phyloP scores from a whole-genome alignment of 2,329 filamentous ascomycete genomes.

The Colletotrichum orchidophilum region DNA sequence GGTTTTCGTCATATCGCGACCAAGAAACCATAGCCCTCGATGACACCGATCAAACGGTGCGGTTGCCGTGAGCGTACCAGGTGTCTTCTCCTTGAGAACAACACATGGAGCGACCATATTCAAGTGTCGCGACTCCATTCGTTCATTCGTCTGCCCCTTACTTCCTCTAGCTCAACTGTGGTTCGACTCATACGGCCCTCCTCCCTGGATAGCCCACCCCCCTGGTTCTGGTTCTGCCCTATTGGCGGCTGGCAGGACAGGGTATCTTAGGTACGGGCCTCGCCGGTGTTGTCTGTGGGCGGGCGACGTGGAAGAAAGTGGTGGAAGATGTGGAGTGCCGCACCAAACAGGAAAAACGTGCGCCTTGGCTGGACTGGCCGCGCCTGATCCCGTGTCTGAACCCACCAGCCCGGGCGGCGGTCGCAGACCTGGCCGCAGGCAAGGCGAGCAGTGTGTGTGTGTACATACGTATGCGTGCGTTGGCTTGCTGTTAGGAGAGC shows the following conservation, averaged over 20 bases:
- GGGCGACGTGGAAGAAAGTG: slow-evolving; percentile 25
- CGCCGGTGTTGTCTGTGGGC: slow-evolving; percentile 29
- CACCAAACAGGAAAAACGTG: slow-evolving; percentile 32
- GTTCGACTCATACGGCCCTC: neutral
- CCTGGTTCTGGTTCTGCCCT: slow-evolving; percentile 3
- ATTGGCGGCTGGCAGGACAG: slow-evolving; percentile 14
- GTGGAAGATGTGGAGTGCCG: slow-evolving; percentile 25
- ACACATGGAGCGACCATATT: neutral
- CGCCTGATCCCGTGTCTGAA: slow-evolving; percentile 31
- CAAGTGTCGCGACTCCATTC: neutral
- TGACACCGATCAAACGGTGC: neutral
- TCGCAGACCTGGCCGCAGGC: slow-evolving; percentile 35
- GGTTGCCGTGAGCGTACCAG: neutral
- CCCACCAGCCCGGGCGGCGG: slow-evolving; percentile 34
- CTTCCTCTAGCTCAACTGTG: neutral
- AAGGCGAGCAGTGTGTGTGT: slow-evolving; percentile 9
- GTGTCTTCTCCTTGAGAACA: neutral
- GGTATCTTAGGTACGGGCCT: slow-evolving; percentile 30
- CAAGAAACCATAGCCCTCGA: neutral
- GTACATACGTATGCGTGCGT: neutral
- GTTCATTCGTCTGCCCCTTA: neutral
- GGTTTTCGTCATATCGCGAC: neutral
- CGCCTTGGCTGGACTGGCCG: slow-evolving; percentile 30
- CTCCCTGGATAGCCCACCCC: neutral
- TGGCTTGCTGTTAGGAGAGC: neutral